Conservation (phyloP, 2,329 filamentous ascomycete genomes). For the Microcera coccophila region DNA sequence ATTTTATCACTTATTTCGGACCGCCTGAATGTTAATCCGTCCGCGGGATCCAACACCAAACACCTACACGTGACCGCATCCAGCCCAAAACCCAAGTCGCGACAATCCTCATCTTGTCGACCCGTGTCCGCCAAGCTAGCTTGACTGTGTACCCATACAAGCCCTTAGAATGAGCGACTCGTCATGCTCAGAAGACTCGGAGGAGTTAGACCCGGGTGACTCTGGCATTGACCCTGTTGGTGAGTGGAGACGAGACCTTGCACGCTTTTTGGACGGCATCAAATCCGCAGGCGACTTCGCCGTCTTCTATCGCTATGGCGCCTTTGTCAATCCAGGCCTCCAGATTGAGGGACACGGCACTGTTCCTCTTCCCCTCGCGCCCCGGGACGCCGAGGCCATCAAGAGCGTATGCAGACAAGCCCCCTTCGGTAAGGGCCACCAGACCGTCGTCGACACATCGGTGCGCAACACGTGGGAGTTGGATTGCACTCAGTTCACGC, state of each 20-base stretch:
- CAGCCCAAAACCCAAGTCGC: too few relatives aligned
- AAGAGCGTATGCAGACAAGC: conserved; percentile 6
- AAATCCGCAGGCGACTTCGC: conserved; percentile 5
- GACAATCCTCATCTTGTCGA: too few relatives aligned
- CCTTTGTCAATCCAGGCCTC: conserved; percentile 9
- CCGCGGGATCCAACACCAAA: too few relatives aligned
- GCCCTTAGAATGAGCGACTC: too few relatives aligned
- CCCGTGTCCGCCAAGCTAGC: too few relatives aligned
- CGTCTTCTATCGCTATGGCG: conserved; percentile 3
- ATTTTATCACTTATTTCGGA: too few relatives aligned
- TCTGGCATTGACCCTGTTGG: too few relatives aligned
- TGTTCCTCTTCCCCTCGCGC: conserved; percentile 7
- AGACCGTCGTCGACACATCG: conserved; percentile 6
- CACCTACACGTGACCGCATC: too few relatives aligned
- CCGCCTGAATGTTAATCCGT: too few relatives aligned
- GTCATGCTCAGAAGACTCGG: too few relatives aligned
- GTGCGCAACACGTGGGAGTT: conserved; percentile 13
- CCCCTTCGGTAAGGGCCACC: conserved; percentile 9
- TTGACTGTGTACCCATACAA: too few relatives aligned
- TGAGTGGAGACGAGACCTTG: neutral
- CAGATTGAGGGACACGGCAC: neutral
- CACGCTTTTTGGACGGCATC: conserved; percentile 4
- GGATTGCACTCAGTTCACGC: conserved; percentile 6
- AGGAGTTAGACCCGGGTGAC: too few relatives aligned
- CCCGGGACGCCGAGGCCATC: conserved; percentile 5